Evolutionary conservation across 2,329 filamentous ascomycete species (phyloP).

Genomic region (Exophiala sp.): DNA sequence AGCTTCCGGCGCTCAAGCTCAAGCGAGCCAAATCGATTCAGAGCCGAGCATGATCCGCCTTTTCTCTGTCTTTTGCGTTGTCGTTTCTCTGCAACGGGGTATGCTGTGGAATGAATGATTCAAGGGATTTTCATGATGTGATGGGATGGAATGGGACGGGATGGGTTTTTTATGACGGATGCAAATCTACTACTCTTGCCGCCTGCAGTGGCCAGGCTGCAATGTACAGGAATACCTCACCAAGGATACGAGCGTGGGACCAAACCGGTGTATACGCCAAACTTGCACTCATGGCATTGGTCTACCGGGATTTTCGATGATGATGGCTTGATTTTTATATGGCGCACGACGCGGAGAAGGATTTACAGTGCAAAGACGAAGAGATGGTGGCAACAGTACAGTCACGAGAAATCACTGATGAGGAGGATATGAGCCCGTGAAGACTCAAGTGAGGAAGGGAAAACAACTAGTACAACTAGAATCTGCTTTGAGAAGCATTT

Average conservation of each 20-base stretch:
- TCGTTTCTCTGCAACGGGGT: background rate
- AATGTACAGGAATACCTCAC: conserved; percentile 1
- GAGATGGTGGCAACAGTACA: conserved; percentile 5
- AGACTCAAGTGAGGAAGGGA: background rate
- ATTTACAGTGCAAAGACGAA: too few species aligned
- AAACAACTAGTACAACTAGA: background rate
- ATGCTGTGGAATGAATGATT: background rate
- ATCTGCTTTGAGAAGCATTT: background rate
- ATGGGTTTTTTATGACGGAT: conserved; percentile 9
- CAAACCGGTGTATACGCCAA: background rate
- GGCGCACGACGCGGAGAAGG: too few species aligned
- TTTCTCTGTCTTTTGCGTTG: background rate
- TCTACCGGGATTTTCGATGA: background rate
- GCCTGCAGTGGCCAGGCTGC: conserved; percentile 1
- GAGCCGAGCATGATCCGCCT: conserved; percentile 7
- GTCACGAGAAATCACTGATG: background rate
- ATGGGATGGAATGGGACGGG: too few species aligned
- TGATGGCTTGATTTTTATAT: background rate
- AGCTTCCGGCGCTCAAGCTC: conserved; percentile 41
- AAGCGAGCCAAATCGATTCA: conserved; percentile 14
- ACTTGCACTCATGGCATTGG: background rate
- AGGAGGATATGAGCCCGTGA: background rate
- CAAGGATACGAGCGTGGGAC: background rate
- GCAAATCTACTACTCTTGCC: background rate
- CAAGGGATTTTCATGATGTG: conserved; percentile 4